These are phyloP conservation scores for Cyberlindnera petersonii DNA, from an alignment of 805 yeast genomes.

Conservation along the genomic window DNA sequence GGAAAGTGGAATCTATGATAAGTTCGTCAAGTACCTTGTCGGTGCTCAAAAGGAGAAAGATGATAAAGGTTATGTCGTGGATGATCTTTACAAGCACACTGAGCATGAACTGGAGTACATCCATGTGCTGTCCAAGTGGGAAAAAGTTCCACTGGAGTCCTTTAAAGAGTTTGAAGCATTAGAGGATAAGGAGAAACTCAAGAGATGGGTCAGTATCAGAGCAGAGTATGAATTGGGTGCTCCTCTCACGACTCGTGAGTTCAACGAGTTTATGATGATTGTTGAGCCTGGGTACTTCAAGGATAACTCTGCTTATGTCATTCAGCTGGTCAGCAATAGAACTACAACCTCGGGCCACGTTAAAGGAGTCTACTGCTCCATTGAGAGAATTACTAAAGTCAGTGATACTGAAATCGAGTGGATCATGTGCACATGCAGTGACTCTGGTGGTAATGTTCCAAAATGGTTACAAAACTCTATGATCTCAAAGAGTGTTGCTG, in stretches of 20 bases:
- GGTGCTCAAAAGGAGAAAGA: slow-evolving; percentile 26
- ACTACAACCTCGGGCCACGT: slow-evolving; percentile 26
- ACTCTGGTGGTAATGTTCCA: slow-evolving; percentile 40
- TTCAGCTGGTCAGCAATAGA: slow-evolving; percentile 31
- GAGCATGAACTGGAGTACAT: slow-evolving; percentile 33
- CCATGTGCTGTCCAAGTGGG: slow-evolving; percentile 30
- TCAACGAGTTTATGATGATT: slow-evolving; percentile 33
- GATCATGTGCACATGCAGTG: slow-evolving; percentile 37
- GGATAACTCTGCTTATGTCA: slow-evolving; percentile 31
- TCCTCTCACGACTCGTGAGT: slow-evolving; percentile 35
- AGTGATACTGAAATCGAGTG: slow-evolving; percentile 26
- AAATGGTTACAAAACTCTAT: slow-evolving; percentile 37
- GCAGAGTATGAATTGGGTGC: slow-evolving; percentile 36
- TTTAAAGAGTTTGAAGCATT: slow-evolving; percentile 15
- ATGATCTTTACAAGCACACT: slow-evolving; percentile 30
- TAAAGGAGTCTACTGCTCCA: slow-evolving; percentile 33
- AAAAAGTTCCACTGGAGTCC: slow-evolving; percentile 21
- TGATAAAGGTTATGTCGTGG: slow-evolving; percentile 13
- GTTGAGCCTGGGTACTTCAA: slow-evolving; percentile 24
- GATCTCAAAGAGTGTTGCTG: slow-evolving; percentile 35
- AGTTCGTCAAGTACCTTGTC: slow-evolving; percentile 27
- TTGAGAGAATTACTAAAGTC: slow-evolving; percentile 30
- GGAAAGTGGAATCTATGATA: slow-evolving; percentile 24
- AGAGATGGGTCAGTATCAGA: slow-evolving; percentile 30
- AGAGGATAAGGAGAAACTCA: slow-evolving; percentile 7